phyloP scores from a whole-genome alignment of 768 basidiomycete species.

The Lyophyllum decastes region DNA sequence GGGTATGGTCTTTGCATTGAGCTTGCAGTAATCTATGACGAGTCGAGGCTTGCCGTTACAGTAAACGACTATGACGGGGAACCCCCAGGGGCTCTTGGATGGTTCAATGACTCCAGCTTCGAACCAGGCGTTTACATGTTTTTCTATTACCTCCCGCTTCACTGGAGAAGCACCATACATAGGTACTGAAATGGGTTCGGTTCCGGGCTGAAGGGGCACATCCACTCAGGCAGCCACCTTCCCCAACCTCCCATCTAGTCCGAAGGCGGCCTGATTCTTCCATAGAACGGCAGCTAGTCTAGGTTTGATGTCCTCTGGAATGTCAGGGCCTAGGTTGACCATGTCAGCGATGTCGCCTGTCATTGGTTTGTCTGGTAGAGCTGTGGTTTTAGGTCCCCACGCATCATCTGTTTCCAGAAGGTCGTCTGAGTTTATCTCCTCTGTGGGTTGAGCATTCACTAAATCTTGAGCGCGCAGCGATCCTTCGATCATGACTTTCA shows the following conservation, averaged over 20 bases:
- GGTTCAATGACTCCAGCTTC: slow-evolving; percentile 37
- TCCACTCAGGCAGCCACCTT: slow-evolving; percentile 22
- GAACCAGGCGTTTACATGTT: slow-evolving; percentile 32
- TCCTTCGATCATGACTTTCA: slow-evolving; percentile 5
- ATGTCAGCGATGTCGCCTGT: background rate
- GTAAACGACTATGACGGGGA: slow-evolving; percentile 34
- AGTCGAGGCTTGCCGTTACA: slow-evolving; percentile 37
- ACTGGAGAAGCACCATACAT: slow-evolving; percentile 25
- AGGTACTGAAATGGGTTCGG: slow-evolving; percentile 27
- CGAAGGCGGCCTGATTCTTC: background rate
- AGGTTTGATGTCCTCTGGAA: background rate
- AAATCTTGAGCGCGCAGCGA: background rate
- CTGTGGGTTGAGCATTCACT: background rate
- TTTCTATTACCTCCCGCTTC: slow-evolving; percentile 28
- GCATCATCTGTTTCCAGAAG: slow-evolving; percentile 15
- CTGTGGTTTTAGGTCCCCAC: slow-evolving; percentile 30
- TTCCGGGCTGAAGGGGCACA: slow-evolving; percentile 24
- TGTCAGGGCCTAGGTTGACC: slow-evolving; percentile 2
- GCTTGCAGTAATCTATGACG: slow-evolving; percentile 32
- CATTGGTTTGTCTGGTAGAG: slow-evolving; percentile 17
- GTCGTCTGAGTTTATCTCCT: slow-evolving; percentile 14
- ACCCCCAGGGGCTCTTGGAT: slow-evolving; percentile 38
- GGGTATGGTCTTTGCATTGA: slow-evolving; percentile 19
- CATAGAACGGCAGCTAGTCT: slow-evolving; percentile 16
- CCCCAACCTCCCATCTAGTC: background rate